Evolutionary conservation across 2,329 filamentous ascomycete genomes (phyloP), one percentile per base, ranked within the genome.

Genomic region (Colletotrichum sp.): DNA sequence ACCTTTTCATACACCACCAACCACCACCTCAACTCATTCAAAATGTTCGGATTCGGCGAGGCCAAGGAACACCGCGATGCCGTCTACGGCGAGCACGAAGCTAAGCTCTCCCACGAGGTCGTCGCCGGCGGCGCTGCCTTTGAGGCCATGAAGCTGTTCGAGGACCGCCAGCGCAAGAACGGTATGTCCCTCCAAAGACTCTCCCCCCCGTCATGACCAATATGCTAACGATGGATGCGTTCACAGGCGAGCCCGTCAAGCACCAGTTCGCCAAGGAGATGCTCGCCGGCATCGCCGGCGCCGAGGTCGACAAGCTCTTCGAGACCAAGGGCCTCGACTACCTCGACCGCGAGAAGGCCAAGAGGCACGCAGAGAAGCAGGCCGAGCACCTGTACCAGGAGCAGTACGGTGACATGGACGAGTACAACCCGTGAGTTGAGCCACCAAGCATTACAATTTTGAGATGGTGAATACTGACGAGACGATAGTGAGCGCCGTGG

Each of bases 211-310:
- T 26, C 26, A 32, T 32, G 30, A 32, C 9, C 30, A 59, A 0
- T 18, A 6, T 59, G 24, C 15, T 26, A 3, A 59, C 18, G 39
- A 18, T 1, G 9, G 39, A 44, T n/a, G 0, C 7, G 3, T 12
- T 8, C 10, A 52, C 69, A 94, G 92, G 93, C 86, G 92, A 95
- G 88, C 83, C 90, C 8, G 92, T 96, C 80, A 90, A 89, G 78
- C 95, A 96, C 87, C 87, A 86, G 57, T 93, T 95, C 81, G 95
- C 95, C 83, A 96, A 96, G 88, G 95, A 96, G 87, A 83, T 94
- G 60, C 85, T 96, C 36, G 93, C 90, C 18, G 94, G 92, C 75
- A 88, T 96, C 72, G 94, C 93, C 32, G 94, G 91, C 64, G 93
- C 91, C 77, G 94, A 96, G 86, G 90, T 95, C 81, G 94, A 96